Percentiles rank a stretch among this genome's conserved stretches.
phyloP scores from a whole-genome alignment of 495 filamentous ascomycete species.

The Venustampulla echinocandica region DNA sequence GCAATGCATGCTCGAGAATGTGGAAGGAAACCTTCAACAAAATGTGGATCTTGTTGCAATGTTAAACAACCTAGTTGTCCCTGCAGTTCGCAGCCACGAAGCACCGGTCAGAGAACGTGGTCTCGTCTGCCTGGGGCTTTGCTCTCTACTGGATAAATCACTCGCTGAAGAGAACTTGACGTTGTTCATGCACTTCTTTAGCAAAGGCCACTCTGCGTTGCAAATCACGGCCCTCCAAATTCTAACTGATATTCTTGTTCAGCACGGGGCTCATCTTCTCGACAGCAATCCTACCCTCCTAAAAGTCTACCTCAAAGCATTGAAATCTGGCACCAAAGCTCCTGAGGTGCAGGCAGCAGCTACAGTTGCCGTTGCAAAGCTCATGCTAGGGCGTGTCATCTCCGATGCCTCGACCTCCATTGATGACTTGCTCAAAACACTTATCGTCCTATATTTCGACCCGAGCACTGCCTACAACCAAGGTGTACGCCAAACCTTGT shows the following conservation, averaged over 20 bases:
- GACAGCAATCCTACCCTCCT: conserved; percentile 51
- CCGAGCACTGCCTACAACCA: conserved; percentile 77
- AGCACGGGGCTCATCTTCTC: conserved; percentile 69
- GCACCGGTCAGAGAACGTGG: conserved; percentile 87
- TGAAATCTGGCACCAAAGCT: conserved; percentile 58
- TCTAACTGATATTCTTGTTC: conserved; percentile 85
- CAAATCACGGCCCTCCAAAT: conserved; percentile 87
- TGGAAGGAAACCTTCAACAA: conserved; percentile 71
- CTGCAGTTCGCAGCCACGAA: conserved; percentile 87
- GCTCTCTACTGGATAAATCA: conserved; percentile 81
- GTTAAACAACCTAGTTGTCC: conserved; percentile 93
- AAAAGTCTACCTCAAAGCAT: conserved; percentile 68
- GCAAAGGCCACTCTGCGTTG: conserved; percentile 79
- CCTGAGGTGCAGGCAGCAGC: conserved; percentile 75
- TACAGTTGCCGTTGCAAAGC: conserved; percentile 71
- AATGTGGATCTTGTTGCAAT: conserved; percentile 85
- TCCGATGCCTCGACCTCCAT: conserved; percentile 42
- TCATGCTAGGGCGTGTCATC: conserved; percentile 67
- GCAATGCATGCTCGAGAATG: conserved; percentile 92
- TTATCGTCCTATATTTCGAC: conserved; percentile 84
- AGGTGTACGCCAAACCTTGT: conserved; percentile 77
- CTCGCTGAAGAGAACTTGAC: conserved; percentile 89
- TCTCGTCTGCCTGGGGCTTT: conserved; percentile 79
- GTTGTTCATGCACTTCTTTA: conserved; percentile 92
- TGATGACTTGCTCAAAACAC: conserved; percentile 67